A percentile compares a stretch with the other conserved stretches of the same genome.
Evolutionary conservation across 345 rosid species (phyloP).

Genomic region (Citrus reticulata): DNA sequence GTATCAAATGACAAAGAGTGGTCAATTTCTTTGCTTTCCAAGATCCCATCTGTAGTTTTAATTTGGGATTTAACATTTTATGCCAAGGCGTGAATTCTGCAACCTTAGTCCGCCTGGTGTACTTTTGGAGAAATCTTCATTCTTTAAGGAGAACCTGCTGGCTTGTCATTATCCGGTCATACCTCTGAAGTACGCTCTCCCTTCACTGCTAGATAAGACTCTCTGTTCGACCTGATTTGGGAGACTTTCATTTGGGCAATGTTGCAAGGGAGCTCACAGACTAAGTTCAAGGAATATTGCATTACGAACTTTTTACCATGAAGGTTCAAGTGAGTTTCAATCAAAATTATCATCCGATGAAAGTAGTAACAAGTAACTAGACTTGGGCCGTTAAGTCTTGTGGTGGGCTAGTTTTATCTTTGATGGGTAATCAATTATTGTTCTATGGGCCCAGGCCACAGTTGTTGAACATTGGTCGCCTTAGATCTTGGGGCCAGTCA

Average conservation of each 20-base stretch:
- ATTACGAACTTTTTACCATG: background rate
- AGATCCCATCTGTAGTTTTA: background rate
- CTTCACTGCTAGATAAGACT: background rate
- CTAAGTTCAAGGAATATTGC: background rate
- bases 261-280: background rate
- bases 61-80: background rate
- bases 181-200: background rate
- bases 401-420: too few relatives aligned
- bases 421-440: too few relatives aligned
- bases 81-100: background rate
- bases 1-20: background rate
- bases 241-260: background rate
- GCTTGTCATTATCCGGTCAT: background rate
- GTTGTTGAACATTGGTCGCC: background rate
- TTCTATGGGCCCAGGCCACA: background rate
- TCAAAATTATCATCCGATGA: too few relatives aligned
- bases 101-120: background rate
- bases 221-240: background rate
- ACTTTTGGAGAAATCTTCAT: background rate
- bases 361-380: too few relatives aligned
- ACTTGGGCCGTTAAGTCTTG: too few relatives aligned
- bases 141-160: background rate
- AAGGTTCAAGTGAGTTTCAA: background rate
- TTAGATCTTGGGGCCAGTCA: background rate
- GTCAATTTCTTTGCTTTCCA: background rate